These are phyloP conservation scores for Russula lepida DNA, from an alignment of 768 basidiomycete genomes.

Conservation along the genomic window DNA sequence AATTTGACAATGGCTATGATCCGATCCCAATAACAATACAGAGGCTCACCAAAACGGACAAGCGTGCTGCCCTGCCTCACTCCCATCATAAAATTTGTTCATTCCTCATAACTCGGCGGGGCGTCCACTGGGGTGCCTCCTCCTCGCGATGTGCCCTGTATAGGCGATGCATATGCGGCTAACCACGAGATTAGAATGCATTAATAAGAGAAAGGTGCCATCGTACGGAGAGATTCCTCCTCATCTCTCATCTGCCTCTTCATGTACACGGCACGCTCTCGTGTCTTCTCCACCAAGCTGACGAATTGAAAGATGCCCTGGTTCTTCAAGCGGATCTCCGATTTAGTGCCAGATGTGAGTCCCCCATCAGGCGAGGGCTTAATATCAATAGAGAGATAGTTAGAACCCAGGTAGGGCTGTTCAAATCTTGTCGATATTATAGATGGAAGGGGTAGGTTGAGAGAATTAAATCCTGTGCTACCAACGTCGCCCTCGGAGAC, in stretches of 20 bases:
- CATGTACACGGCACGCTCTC: conserved; percentile 71
- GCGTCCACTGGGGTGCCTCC: conserved; percentile 23
- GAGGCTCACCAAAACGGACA: conserved; percentile 8
- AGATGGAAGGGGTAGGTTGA: conserved; percentile 50
- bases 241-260: conserved; percentile 49
- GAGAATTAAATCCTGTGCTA: conserved; percentile 32
- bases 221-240: conserved; percentile 57
- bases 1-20: not conserved
- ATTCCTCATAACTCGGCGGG: conserved; percentile 26
- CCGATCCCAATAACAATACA: not conserved
- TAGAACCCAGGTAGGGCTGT: conserved; percentile 64
- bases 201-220: too few relatives aligned
- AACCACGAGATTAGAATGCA: not conserved
- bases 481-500: conserved; percentile 20
- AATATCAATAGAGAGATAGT: conserved; percentile 59
- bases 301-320: conserved; percentile 68
- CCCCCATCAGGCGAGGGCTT: conserved; percentile 62
- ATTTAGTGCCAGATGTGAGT: conserved; percentile 51
- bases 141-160: conserved; percentile 12
- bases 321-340: conserved; percentile 61
- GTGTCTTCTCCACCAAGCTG: conserved; percentile 63
- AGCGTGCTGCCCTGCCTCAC: not conserved
- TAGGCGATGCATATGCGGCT: conserved; percentile 22
- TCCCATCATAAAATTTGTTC: conserved; percentile 3
- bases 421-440: conserved; percentile 65